Evolutionary conservation across 306 rosid genomes (phyloP).

Genomic region (Mimosa pudica): DNA sequence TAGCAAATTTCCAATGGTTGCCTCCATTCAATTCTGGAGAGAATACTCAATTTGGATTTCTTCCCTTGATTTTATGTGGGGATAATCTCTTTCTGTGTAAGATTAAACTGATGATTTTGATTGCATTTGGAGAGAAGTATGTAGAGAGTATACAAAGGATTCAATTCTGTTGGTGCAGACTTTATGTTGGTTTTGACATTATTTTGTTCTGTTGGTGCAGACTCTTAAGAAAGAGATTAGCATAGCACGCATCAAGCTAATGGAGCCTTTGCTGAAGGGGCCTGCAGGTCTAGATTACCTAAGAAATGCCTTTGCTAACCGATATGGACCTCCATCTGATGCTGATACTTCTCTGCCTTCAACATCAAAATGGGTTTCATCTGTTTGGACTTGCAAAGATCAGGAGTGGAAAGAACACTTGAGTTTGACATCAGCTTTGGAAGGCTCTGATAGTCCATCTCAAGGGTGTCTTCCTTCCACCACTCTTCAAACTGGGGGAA

Average conservation of each 20-base stretch:
- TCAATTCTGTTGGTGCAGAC: neutral
- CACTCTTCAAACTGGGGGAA: constrained; percentile 79
- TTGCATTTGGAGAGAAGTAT: neutral
- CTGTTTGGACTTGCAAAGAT: constrained; percentile 62
- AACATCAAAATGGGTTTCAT: constrained; percentile 73
- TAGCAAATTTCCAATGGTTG: neutral
- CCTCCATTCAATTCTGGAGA: neutral
- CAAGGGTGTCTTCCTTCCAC: constrained; percentile 75
- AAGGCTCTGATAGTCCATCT: constrained; percentile 40
- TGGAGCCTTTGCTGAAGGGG: constrained; percentile 83
- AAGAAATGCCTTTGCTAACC: constrained; percentile 72
- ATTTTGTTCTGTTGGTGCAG: constrained; percentile 46
- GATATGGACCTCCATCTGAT: constrained; percentile 74
- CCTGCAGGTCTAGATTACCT: constrained; percentile 92
- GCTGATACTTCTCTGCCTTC: constrained; percentile 60
- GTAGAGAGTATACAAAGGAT: neutral
- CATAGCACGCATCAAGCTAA: constrained; percentile 72
- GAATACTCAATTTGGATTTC: neutral
- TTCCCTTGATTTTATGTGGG: neutral
- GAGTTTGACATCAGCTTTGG: constrained; percentile 46
- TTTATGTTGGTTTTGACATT: constrained; percentile 7
- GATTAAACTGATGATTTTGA: neutral
- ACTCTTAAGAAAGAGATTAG: constrained; percentile 86
- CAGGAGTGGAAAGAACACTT: constrained; percentile 85
- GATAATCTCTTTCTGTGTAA: neutral